These are phyloP conservation scores for Cyberlindnera saturnus DNA, from an alignment of 805 yeast species.

Conservation along the genomic window DNA sequence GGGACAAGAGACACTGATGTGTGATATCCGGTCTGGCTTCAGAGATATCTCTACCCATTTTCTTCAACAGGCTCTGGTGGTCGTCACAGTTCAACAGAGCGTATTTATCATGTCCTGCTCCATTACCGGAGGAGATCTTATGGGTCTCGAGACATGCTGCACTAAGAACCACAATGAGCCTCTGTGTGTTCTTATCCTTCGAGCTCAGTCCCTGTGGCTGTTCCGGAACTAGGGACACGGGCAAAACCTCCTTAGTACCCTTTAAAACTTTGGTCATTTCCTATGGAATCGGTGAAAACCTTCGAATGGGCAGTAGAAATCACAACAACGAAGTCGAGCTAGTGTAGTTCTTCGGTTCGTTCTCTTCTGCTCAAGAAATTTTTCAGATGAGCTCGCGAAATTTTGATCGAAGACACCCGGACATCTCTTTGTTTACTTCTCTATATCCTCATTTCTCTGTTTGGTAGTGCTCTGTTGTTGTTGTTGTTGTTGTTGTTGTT, in stretches of 20 bases:
- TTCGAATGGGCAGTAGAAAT: not conserved
- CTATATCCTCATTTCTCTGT: too few species aligned
- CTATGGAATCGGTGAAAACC: not conserved
- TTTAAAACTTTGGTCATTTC: not conserved
- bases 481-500: too few species aligned
- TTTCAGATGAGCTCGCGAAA: not conserved
- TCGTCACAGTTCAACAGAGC: conserved; percentile 96
- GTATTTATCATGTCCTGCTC: conserved; percentile 82
- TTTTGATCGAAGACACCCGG: too few species aligned
- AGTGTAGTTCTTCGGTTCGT: not conserved
- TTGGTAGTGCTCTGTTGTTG: too few species aligned
- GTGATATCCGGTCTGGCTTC: conserved; percentile 99
- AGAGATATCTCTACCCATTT: conserved; percentile 95
- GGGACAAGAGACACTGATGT: conserved; percentile 91
- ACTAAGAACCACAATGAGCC: conserved; percentile 89
- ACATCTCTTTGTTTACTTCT: too few species aligned
- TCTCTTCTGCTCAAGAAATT: not conserved
- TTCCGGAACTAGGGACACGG: conserved; percentile 80
- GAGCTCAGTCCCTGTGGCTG: conserved; percentile 80
- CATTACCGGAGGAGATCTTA: conserved; percentile 67
- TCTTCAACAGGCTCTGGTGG: conserved; percentile 91
- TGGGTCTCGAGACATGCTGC: conserved; percentile 96
- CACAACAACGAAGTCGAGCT: not conserved
- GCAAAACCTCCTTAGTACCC: conserved; percentile 24
- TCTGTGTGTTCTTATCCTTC: conserved; percentile 77